Evolutionary conservation across 2,329 filamentous ascomycete genomes (phyloP), one percentile per base, ranked within the genome.

Genomic region (Apiospora malaysiana): DNA sequence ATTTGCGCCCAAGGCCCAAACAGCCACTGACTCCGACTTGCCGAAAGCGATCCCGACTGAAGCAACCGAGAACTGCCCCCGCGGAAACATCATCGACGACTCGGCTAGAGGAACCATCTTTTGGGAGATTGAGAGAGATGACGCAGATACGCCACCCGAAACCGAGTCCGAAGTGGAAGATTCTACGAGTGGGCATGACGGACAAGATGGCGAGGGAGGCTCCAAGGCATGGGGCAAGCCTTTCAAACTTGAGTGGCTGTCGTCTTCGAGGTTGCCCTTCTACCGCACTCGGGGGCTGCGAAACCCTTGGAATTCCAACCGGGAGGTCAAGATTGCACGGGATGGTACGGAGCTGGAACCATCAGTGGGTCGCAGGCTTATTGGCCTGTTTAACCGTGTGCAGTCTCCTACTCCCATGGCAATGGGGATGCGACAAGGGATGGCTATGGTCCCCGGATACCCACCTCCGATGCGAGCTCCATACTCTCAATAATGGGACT

Each of bases 261-360:
- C 94, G 16, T 97, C 93, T 6, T 90, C 88, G 70, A 89, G 91
- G 46, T 86, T 98, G 6, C 94, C 95, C 0, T 98, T 98, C 79
- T 97, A 96, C 80, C 90, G 93, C 59, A 97, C 95, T 0, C 86
- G 94, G 73, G 95, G 95, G 0, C 82, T 98, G 70, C 89, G 95
- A 45, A 98, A 98, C 79, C 93, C 94, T 0, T 97, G 94, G 94
- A 98, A 98, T 80, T 93, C 94, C 5, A 97, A 98, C 78, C 87
- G 95, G 69, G 95, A 98, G 79, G 93, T 98, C 73, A 98, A 98
- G 82, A 97, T 98, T 78, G 95, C 95, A 32, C 88, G 95, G 76
- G 95, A 98, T 77, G 95, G 95, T 1, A 98, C 95, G 0, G 95
- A 98, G 80, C 85, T 98, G 69, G 95, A 98, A 81, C 93, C 95